Percentiles rank a stretch among this genome's conserved stretches.
These are phyloP conservation scores for Candida mattraensis DNA, from an alignment of 805 yeast species.

Conservation along the genomic window DNA sequence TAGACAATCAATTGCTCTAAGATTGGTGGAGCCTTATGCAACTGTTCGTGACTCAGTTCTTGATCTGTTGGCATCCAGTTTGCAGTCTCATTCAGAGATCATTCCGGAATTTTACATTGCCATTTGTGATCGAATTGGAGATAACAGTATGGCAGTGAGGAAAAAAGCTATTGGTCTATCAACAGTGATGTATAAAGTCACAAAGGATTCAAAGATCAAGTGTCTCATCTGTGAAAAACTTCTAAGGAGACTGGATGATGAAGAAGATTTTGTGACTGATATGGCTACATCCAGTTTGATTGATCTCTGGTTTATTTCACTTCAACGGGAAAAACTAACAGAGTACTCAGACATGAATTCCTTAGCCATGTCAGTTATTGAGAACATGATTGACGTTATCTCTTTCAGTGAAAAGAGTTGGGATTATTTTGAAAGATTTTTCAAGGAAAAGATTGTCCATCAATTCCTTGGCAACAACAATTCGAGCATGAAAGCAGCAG, in stretches of 20 bases:
- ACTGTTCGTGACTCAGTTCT: conserved; percentile 75
- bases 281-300: conserved; percentile 39
- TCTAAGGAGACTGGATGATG: conserved; percentile 62
- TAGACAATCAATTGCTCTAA: conserved; percentile 48
- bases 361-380: conserved; percentile 15
- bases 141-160: conserved; percentile 64
- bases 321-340: no score
- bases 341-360: conserved; percentile 1
- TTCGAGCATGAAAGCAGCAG: conserved; percentile 20
- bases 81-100: conserved; percentile 43
- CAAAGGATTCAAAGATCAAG: conserved; percentile 34
- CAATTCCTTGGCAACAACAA: conserved; percentile 22
- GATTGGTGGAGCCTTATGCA: conserved; percentile 62
- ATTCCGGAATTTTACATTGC: conserved; percentile 49
- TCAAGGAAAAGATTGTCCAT: conserved; percentile 44
- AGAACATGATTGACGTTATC: conserved; percentile 41
- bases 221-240: conserved; percentile 50
- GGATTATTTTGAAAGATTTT: conserved; percentile 47
- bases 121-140: conserved; percentile 50
- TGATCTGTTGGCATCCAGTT: conserved; percentile 56
- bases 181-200: conserved; percentile 43
- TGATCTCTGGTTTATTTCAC: conserved; percentile 37
- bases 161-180: conserved; percentile 58
- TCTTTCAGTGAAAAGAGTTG: conserved; percentile 39
- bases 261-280: conserved; percentile 56